Evolutionary conservation across 2,329 filamentous ascomycete genomes (phyloP).

Genomic region (Plectosphaerella cucumerina): DNA sequence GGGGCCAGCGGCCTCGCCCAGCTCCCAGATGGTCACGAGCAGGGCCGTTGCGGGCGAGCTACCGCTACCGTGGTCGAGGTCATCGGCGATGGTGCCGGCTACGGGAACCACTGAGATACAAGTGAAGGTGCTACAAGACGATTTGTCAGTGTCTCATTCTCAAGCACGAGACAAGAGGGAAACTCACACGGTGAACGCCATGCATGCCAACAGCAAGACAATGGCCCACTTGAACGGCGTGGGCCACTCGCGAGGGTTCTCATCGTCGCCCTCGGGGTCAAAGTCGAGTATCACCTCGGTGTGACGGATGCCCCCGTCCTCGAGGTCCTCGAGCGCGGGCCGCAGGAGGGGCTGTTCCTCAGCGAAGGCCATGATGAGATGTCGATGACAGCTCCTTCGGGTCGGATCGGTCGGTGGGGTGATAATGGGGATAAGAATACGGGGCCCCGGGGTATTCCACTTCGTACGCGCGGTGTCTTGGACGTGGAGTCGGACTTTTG

Average conservation of each 20-base stretch:
- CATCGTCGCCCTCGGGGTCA: constrained; percentile 12
- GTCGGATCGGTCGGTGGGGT: background rate
- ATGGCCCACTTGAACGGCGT: constrained; percentile 47
- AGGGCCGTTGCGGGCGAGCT: constrained; percentile 49
- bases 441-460: background rate
- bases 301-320: constrained; percentile 9
- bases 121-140: constrained; percentile 46
- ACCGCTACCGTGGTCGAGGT: constrained; percentile 33
- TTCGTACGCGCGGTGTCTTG: background rate
- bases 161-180: background rate
- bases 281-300: constrained; percentile 9
- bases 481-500: too few relatives aligned
- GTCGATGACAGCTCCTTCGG: background rate
- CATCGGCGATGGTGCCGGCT: constrained; percentile 44
- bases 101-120: constrained; percentile 53
- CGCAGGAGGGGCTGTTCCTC: background rate
- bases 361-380: background rate
- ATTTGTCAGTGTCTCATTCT: background rate
- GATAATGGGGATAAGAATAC: background rate
- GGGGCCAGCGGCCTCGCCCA: constrained; percentile 60
- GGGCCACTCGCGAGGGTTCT: constrained; percentile 51
- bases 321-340: background rate
- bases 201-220: constrained; percentile 46
- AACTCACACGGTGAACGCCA: constrained; percentile 52
- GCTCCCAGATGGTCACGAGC: constrained; percentile 67